Percentiles rank a stretch among this genome's conserved stretches.
Evolutionary conservation across 2,329 filamentous ascomycete genomes (phyloP).

Genomic region (Thermothelomyces thermophilus): DNA sequence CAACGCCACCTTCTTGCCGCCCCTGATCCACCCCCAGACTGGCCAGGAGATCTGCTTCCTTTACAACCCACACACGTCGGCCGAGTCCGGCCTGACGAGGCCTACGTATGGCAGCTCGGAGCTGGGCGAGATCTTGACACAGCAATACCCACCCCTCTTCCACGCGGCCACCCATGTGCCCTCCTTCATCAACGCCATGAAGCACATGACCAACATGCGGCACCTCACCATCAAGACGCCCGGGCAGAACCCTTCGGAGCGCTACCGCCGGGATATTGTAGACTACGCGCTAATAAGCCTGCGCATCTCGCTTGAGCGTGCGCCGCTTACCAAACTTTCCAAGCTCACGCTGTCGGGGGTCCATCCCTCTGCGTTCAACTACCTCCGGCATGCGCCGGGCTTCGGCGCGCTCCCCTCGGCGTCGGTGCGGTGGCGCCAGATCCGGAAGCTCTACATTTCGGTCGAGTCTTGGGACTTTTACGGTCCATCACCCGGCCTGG

Average conservation of each 20-base stretch:
- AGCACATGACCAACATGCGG: conserved; percentile 59
- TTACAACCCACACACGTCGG: conserved; percentile 69
- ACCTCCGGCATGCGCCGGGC: conserved; percentile 67
- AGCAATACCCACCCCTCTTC: conserved; percentile 84
- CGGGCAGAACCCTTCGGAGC: conserved; percentile 59
- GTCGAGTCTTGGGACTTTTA: conserved; percentile 65
- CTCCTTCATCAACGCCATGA: conserved; percentile 72
- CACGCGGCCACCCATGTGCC: conserved; percentile 84
- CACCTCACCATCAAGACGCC: conserved; percentile 74
- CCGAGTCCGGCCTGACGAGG: conserved; percentile 52
- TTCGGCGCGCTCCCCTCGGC: conserved; percentile 70
- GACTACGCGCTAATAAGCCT: conserved; percentile 87
- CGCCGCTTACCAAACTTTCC: conserved; percentile 56
- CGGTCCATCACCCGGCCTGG: conserved; percentile 51
- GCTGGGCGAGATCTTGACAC: conserved; percentile 72
- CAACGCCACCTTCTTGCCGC: conserved; percentile 72
- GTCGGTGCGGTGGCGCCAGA: conserved; percentile 67
- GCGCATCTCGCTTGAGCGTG: conserved; percentile 73
- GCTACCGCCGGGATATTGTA: conserved; percentile 69
- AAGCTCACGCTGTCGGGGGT: conserved; percentile 67
- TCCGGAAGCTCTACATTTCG: conserved; percentile 64
- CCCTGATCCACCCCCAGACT: conserved; percentile 70
- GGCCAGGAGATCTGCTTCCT: conserved; percentile 74
- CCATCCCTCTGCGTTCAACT: conserved; percentile 69
- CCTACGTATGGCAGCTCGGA: conserved; percentile 76